phyloP scores from a whole-genome alignment of 306 rosid species.

The Elaeagnus macrophylla region DNA sequence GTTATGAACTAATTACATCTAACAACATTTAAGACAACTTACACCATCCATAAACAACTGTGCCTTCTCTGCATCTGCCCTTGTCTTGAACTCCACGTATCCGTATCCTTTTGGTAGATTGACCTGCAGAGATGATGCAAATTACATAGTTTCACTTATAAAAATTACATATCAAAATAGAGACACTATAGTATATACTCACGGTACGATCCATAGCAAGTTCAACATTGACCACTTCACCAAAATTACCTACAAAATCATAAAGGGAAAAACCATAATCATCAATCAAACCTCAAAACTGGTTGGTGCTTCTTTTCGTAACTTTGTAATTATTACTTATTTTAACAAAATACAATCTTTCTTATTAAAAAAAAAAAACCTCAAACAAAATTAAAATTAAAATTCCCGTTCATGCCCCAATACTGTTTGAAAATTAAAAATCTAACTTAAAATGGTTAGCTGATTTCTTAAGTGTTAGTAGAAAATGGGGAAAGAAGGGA shows the following conservation, averaged over 20 bases:
- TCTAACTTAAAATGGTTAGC: too few species aligned
- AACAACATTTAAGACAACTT: conserved; percentile 31
- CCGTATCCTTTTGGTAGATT: conserved; percentile 95
- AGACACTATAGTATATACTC: conserved; percentile 32
- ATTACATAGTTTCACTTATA: conserved; percentile 3
- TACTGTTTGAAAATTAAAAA: too few species aligned
- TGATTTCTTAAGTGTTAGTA: too few species aligned
- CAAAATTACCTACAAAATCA: conserved; percentile 58
- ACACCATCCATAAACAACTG: conserved; percentile 84
- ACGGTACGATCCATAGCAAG: conserved; percentile 87
- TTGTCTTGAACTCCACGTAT: conserved; percentile 84
- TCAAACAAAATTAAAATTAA: too few species aligned
- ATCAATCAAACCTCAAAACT: conserved; percentile 7
- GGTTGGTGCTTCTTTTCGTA: too few species aligned
- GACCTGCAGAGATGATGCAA: conserved; percentile 39
- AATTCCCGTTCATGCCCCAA: too few species aligned
- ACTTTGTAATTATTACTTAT: too few species aligned
- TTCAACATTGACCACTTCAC: conserved; percentile 85
- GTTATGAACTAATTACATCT: conserved; percentile 6
- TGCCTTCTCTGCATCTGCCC: conserved; percentile 90
- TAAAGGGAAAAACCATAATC: neutral
- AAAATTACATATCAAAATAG: conserved; percentile 3
- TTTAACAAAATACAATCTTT: too few species aligned
- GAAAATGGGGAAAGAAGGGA: too few species aligned
- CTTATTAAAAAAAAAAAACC: too few species aligned